Evolutionary conservation across 2,329 filamentous ascomycete species (phyloP), one percentile per base, ranked within the genome.

Genomic region (Laburnicola sp.): DNA sequence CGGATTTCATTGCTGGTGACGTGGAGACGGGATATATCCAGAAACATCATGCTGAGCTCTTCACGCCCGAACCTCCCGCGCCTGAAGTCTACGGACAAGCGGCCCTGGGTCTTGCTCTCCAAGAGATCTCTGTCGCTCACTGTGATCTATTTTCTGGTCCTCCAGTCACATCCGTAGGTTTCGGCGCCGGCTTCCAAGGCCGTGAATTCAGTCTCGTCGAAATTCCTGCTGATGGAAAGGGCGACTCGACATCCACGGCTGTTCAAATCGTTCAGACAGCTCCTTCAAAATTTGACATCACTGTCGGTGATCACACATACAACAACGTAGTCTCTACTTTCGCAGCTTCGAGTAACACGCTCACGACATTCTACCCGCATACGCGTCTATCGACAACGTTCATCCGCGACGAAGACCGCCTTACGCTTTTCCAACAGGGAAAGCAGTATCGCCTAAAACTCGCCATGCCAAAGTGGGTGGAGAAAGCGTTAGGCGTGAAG

Each of bases 1-100:
- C 84, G 0, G 89, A 88, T 43, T 99, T 99, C 67, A 82, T 96
- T 50, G 82, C 82, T 8, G 94, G 93, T 6, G 85, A 94, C 21
- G 91, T 99, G 10, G 93, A 99, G 74, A 99, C 94, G 0, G 93
- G 93, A 1, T 99, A 96, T 70, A 97, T 99, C 59, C 86, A 92
- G 48, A 96, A 96, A 72, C 88, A 95, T 76, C 82, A 83, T 52
- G 81, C 85, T 8, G 87, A 91, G 58, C 81, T 99, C 1, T 97
- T 97, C 69, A 78, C 79, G 22, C 80, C 82, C 0, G 74, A 82
- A 9, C 69, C 72, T 0, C 81, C 88, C 30, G 78, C 82, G 21
- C 80, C 86, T 37, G 91, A 96, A 73, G 83, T 91, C 2, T 89
- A 91, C 59, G 86, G 87, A 0, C 94, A 99, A 76, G 92, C 91